phyloP scores from a whole-genome alignment of 2,329 filamentous ascomycete species.

The Falciphora oryzae region DNA sequence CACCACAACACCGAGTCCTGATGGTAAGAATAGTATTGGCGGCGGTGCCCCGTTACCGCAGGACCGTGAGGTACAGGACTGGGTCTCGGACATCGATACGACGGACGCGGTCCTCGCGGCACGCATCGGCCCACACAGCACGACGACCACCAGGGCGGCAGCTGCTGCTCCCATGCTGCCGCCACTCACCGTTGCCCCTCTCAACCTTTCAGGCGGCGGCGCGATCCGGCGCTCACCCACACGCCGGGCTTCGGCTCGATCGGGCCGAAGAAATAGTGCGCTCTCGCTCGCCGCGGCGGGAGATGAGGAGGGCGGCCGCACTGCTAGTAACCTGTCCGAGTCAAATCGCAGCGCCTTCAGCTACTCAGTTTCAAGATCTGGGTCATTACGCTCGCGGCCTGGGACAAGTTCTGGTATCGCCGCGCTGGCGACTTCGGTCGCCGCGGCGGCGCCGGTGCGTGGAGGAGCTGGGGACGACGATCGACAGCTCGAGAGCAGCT shows the following conservation, averaged over 20 bases:
- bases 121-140: conserved; percentile 32
- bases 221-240: conserved; percentile 31
- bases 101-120: conserved; percentile 45
- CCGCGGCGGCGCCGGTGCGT: conserved; percentile 20
- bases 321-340: conserved; percentile 52
- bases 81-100: conserved; percentile 51
- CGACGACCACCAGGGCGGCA: conserved; percentile 13
- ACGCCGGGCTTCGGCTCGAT: conserved; percentile 28
- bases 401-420: conserved; percentile 29
- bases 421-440: conserved; percentile 19
- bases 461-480: conserved; percentile 18
- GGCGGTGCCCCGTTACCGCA: conserved; percentile 19
- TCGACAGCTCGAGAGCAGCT: conserved; percentile 28
- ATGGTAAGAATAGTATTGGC: conserved; percentile 26
- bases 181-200: neutral
- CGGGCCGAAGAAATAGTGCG: conserved; percentile 4
- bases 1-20: conserved; percentile 28
- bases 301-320: conserved; percentile 43
- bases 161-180: neutral
- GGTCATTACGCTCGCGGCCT: conserved; percentile 31
- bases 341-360: conserved; percentile 34
- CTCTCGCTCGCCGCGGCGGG: conserved; percentile 15
- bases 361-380: conserved; percentile 26
- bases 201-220: neutral
- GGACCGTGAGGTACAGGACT: conserved; percentile 52